phyloP scores from a whole-genome alignment of 768 basidiomycete genomes.

The Russula virescens region DNA sequence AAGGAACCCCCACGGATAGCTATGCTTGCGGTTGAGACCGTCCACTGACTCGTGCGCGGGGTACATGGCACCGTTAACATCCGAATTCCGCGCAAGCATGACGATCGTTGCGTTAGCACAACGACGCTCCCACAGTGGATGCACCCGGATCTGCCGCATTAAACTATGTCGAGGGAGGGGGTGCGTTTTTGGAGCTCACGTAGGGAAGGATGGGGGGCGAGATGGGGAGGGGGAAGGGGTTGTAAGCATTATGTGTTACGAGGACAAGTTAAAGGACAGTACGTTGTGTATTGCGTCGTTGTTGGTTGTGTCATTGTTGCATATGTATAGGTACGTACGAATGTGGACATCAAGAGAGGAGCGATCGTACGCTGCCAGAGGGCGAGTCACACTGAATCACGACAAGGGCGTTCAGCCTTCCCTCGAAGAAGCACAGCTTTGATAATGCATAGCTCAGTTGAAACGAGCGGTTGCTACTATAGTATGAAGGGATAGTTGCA shows the following conservation, averaged over 20 bases:
- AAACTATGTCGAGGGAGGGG: not conserved
- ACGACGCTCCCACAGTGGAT: not conserved
- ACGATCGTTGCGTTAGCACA: constrained; percentile 34
- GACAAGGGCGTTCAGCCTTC: not conserved
- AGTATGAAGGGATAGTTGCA: no score
- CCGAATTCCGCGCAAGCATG: constrained; percentile 62
- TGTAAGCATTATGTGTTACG: not conserved
- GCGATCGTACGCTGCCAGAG: not conserved
- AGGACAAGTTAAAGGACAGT: not conserved
- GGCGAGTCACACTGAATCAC: not conserved
- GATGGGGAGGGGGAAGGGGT: not conserved
- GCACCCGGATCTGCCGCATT: not conserved
- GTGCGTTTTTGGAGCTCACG: not conserved
- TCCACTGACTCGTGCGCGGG: constrained; percentile 79
- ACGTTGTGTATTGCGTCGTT: not conserved
- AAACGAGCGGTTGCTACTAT: no score
- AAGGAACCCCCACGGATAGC: constrained; percentile 85
- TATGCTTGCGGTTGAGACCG: constrained; percentile 72
- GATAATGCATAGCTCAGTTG: no score
- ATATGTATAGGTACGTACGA: not conserved
- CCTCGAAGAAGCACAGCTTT: no score
- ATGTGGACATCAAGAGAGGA: not conserved
- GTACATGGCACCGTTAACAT: constrained; percentile 50
- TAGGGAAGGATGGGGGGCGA: not conserved
- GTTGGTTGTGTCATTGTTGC: not conserved